These are phyloP conservation scores for Trichoderma cornu-damae DNA, from an alignment of 2,329 filamentous ascomycete species.

Conservation along the genomic window DNA sequence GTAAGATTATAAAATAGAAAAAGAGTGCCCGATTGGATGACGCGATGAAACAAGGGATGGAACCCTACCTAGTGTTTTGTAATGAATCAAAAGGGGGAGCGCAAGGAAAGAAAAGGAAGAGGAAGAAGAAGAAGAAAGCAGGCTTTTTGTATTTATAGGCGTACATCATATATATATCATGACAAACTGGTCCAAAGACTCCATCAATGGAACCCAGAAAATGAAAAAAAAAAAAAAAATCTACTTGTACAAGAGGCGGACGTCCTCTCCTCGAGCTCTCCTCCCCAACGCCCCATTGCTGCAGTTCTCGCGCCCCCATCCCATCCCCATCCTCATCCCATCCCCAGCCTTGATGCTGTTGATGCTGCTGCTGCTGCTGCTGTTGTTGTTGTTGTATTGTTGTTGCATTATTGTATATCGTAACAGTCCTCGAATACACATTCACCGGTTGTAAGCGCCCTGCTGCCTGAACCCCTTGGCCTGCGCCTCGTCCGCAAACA, in stretches of 20 bases:
- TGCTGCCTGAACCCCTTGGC: slow-evolving; percentile 51
- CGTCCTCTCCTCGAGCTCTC: not conserved
- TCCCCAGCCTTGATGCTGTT: too few species aligned
- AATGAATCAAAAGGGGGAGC: slow-evolving; percentile 2
- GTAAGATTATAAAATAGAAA: not conserved
- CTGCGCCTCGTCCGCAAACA: slow-evolving; percentile 27
- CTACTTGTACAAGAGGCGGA: slow-evolving; percentile 18
- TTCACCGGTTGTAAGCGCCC: slow-evolving; percentile 33
- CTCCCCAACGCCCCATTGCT: not conserved
- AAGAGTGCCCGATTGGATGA: too few species aligned
- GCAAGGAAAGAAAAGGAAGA: not conserved
- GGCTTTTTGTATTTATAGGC: slow-evolving; percentile 38
- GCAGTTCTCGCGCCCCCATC: too few species aligned
- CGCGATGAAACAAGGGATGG: not conserved
- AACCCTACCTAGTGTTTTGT: not conserved
- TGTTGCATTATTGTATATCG: too few species aligned
- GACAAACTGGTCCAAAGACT: slow-evolving; percentile 7
- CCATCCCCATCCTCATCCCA: too few species aligned
- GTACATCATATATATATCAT: slow-evolving; percentile 25
- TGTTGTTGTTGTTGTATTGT: too few species aligned
- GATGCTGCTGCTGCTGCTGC: too few species aligned
- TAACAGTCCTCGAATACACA: not conserved
- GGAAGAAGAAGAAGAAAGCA: slow-evolving; percentile 27
- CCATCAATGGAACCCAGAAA: too few species aligned
- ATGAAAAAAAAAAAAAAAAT: slow-evolving; percentile 25